Conservation (phyloP, 805 yeast species). For the Schwanniomyces polymorphus region DNA sequence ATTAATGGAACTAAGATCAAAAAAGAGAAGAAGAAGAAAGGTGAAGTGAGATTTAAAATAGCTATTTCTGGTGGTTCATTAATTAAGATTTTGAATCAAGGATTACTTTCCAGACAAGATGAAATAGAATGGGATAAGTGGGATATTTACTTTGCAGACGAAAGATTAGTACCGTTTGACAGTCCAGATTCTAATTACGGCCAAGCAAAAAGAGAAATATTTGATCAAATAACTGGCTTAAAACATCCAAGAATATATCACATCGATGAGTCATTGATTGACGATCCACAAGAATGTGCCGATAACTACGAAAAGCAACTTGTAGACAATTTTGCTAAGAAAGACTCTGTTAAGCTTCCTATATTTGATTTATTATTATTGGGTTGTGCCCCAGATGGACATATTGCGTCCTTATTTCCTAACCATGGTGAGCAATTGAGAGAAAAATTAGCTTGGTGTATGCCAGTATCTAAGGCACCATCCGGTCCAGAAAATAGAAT, state of each 20-base stretch:
- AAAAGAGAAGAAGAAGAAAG: constrained; percentile 45
- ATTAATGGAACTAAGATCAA: constrained; percentile 14
- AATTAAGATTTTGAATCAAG: constrained; percentile 82
- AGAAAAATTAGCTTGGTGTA: constrained; percentile 92
- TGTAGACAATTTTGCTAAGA: constrained; percentile 89
- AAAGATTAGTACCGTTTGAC: constrained; percentile 86
- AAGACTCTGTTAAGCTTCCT: constrained; percentile 94
- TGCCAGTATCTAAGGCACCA: constrained; percentile 90
- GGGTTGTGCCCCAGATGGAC: constrained; percentile 99
- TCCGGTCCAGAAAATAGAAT: constrained; percentile 83
- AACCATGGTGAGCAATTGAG: constrained; percentile 79
- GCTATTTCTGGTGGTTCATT: constrained; percentile 94
- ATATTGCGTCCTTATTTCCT: constrained; percentile 95
- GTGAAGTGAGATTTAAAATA: constrained; percentile 76
- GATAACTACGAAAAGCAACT: constrained; percentile 86
- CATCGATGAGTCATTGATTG: constrained; percentile 72
- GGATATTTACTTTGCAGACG: constrained; percentile 97
- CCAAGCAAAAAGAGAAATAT: constrained; percentile 76
- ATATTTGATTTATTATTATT: constrained; percentile 86
- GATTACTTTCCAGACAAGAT: constrained; percentile 65
- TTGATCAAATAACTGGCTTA: constrained; percentile 62
- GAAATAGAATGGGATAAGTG: constrained; percentile 89
- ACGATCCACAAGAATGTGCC: constrained; percentile 90
- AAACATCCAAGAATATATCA: constrained; percentile 74
- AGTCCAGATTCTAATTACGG: constrained; percentile 87